Conservation (phyloP, 1,284 basidiomycete species). For the Ganoderma meredithae region DNA sequence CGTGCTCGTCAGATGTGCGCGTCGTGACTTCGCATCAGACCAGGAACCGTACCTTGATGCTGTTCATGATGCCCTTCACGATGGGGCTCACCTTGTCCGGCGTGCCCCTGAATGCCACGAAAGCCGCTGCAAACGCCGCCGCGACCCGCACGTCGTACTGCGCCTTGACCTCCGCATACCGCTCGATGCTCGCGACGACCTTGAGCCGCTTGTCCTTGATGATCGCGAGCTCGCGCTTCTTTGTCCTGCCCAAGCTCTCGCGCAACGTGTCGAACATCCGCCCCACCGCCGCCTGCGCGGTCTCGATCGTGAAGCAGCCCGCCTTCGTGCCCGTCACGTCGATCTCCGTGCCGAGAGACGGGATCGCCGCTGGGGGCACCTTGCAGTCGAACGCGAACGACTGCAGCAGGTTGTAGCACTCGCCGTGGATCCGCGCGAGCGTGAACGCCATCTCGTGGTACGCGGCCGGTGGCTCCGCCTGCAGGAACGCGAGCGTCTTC, state of each 20-base stretch:
- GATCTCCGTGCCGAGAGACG: slow-evolving; percentile 80
- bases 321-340: slow-evolving; percentile 74
- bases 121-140: slow-evolving; percentile 90
- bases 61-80: slow-evolving; percentile 97
- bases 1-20: neutral
- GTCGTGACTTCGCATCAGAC: too few species aligned
- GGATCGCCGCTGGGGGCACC: slow-evolving; percentile 81
- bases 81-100: slow-evolving; percentile 96
- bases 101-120: slow-evolving; percentile 84
- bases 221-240: slow-evolving; percentile 79
- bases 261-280: slow-evolving; percentile 80
- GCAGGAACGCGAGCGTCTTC: slow-evolving; percentile 77
- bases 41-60: slow-evolving; percentile 81
- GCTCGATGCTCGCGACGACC: slow-evolving; percentile 80
- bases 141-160: slow-evolving; percentile 90
- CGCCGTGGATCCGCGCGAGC: slow-evolving; percentile 81
- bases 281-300: slow-evolving; percentile 78
- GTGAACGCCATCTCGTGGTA: slow-evolving; percentile 94
- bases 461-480: slow-evolving; percentile 76
- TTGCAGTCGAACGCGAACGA: slow-evolving; percentile 89
- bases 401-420: slow-evolving; percentile 83
- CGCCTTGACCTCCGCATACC: slow-evolving; percentile 85
- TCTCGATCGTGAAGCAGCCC: slow-evolving; percentile 83
- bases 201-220: slow-evolving; percentile 84
- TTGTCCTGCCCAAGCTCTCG: slow-evolving; percentile 73